Conservation (phyloP, 2,329 filamentous ascomycete species). For the Didymella lethalis region DNA sequence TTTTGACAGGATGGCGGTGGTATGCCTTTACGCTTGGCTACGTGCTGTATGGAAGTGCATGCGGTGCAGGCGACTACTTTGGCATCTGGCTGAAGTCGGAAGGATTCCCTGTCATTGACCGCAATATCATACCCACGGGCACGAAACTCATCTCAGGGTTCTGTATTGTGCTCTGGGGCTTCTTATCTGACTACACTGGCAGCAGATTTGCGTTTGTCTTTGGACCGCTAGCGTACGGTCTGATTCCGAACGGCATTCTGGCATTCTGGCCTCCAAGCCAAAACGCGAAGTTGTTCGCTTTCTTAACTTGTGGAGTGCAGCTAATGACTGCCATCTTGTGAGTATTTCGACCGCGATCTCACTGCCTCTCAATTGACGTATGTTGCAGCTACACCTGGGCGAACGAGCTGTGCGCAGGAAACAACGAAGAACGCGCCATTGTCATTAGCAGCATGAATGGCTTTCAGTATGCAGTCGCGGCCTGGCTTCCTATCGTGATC, state of each 20-base stretch:
- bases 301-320: slow-evolving; percentile 8
- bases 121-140: neutral
- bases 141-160: neutral
- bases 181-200: neutral
- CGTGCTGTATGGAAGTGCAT: neutral
- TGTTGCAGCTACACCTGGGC: slow-evolving; percentile 3
- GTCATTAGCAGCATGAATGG: slow-evolving; percentile 13
- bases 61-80: neutral
- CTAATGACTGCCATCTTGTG: slow-evolving; percentile 13
- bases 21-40: neutral
- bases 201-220: slow-evolving; percentile 1
- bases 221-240: slow-evolving; percentile 7
- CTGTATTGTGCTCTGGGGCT: neutral
- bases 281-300: slow-evolving; percentile 7
- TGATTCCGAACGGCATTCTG: slow-evolving; percentile 2
- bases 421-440: slow-evolving; percentile 9
- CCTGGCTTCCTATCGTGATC: slow-evolving; percentile 9
- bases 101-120: neutral
- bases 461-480: slow-evolving; percentile 8
- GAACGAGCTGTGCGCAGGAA: slow-evolving; percentile 8
- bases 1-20: neutral
- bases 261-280: slow-evolving; percentile 10
- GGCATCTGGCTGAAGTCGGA: neutral
- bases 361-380: neutral
- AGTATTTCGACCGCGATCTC: neutral